phyloP scores from a whole-genome alignment of 139 green algal species.

The Deuterostichococcus epilithicus region DNA sequence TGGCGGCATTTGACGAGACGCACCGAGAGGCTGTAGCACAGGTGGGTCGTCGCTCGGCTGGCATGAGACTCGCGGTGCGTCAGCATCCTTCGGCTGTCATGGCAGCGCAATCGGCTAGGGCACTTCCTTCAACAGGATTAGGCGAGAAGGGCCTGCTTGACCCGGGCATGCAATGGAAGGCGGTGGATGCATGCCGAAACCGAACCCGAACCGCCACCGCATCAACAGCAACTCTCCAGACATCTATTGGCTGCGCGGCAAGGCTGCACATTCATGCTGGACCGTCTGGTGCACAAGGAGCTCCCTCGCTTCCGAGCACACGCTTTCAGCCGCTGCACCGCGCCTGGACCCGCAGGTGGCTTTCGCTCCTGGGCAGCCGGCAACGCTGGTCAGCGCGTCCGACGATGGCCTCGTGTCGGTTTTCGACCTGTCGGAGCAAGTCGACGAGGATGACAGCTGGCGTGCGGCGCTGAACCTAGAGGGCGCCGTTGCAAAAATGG shows the following conservation, averaged over 20 bases:
- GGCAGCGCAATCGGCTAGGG: neutral
- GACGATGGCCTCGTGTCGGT: constrained; percentile 69
- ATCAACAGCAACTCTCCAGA: too few relatives aligned
- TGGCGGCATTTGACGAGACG: constrained; percentile 62
- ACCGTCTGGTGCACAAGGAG: too few relatives aligned
- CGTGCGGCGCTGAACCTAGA: constrained; percentile 66
- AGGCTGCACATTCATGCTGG: too few relatives aligned
- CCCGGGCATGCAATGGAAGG: too few relatives aligned
- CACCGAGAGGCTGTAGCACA: constrained; percentile 73
- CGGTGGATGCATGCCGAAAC: too few relatives aligned
- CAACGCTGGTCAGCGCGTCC: constrained; percentile 50
- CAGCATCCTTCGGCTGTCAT: neutral
- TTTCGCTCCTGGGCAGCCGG: constrained; percentile 35
- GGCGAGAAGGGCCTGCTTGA: neutral
- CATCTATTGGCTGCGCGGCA: too few relatives aligned
- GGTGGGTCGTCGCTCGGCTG: too few relatives aligned
- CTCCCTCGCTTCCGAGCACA: neutral
- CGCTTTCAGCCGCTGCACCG: neutral
- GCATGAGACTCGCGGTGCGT: too few relatives aligned
- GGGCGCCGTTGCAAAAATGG: constrained; percentile 63
- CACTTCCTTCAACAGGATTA: neutral
- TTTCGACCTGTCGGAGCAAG: constrained; percentile 48
- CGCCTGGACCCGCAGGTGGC: constrained; percentile 34
- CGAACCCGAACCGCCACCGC: too few relatives aligned
- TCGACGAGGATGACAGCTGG: constrained; percentile 67